Base-by-base conservation (phyloP, 495 filamentous ascomycete species). In the Hyaloscypha variabilis region DNA sequence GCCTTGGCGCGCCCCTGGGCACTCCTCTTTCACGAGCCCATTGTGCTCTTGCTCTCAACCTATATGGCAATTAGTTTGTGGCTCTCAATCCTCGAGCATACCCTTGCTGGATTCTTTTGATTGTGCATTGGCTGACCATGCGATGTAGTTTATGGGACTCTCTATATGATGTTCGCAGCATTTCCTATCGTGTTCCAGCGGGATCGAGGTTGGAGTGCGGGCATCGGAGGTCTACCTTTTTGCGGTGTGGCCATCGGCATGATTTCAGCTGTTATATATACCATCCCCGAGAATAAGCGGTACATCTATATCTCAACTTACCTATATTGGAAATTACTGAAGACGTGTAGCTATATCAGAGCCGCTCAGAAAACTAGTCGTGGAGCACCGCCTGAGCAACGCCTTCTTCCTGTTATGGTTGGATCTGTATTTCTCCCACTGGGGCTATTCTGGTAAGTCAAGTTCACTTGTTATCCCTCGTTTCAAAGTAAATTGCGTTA, bases 151-250 rank as follows among this genome's bases (percentile, higher is more conserved):
- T 84, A 97, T 25, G 94, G 92, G 42, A 91, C 93, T 13, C 76
- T 97, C 1, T 97, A 98, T 74, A 82, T 97, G 30, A 90, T 95
- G 74, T 96, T 98, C 73, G 91, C 91, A 28, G 92, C 93, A 4
- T 96, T 96, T 76, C 87, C 91, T 49, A 81, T 96, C 63, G 88
- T 96, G 42, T 98, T 93, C 76, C 73, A 85, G 62, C 76, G 84
- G 28, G 79, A 88, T 29, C 90, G 95, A 69, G 85, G 85, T 25
- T 90, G 96, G 77, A 81, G 79, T 8, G 77, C 90, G 4, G 92
- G 89, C 74, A 85, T 92, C 67, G 83, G 86, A 3, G 94, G 94
- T 2, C 79, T 94, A 3, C 87, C 90, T 11, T 97, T 97, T 72
- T 70, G 92, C 29, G 92, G 93, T 28, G 76, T 96, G 6, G 84